Evolutionary conservation across 2,329 filamentous ascomycete genomes (phyloP), one percentile per base, ranked within the genome.

Genomic region (Coleophoma cylindrospora): DNA sequence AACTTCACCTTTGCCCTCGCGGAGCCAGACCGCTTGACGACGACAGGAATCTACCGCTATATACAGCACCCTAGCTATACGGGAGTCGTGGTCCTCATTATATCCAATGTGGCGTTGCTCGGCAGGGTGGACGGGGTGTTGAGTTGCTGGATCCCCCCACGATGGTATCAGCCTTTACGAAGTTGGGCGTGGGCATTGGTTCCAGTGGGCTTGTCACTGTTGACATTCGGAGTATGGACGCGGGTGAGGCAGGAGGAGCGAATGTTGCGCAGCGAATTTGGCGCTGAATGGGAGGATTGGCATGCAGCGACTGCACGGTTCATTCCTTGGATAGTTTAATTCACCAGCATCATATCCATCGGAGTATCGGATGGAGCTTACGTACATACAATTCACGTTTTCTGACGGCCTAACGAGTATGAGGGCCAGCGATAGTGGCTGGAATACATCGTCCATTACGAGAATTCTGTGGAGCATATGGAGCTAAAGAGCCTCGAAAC

Each of bases 51-150:
- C 22, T 97, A 96, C 67, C 72, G 74, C 4, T 69, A 79, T 45
- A 72, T 92, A 45, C 76, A 94, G 21, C 92, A 97, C 68, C 92
- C 92, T 11, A 87, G 86, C 53, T 97, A 97, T 70, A 74, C 71
- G 0, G 76, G 73, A 0, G 41, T 72, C 2, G 10, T 67, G 0
- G 32, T 72, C 3, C 54, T 79, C 0, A 47, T 68, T 1, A 13
- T 65, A 1, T 60, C 53, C 40, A 66, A 68, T 47, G 34, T 60
- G 1, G 49, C 59, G 1, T 50, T 78, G 4, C 58, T 74, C 7
- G 49, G 60, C 13, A 58, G 73, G 1, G 51, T 63, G 22, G 73
- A 76, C 50, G 73, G 68, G 0, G 59, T 64, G 2, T 36, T 66
- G 0, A 66, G 64, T 12, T 77, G 73, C 50, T 72, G 68, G 65